Evolutionary conservation across 352 stramenopile species (phyloP), one percentile per base, ranked within the genome.

Genomic region (Thraustochytrium sp.): DNA sequence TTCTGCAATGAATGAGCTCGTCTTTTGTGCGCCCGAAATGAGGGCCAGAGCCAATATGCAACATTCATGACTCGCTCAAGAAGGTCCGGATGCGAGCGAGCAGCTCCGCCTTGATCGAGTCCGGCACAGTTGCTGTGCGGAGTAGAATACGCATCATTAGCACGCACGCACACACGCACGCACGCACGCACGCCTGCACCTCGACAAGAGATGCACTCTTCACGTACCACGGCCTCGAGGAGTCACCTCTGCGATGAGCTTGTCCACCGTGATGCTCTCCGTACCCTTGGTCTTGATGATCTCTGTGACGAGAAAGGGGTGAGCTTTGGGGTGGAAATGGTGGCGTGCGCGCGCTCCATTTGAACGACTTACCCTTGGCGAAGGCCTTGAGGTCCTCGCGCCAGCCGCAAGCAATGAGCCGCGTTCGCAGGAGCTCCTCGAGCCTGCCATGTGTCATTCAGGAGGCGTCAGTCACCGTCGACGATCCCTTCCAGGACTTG

Each of bases 181-280:
- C n/a, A n/a, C n/a, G n/a, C 42, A 49, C 5, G 5, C 5, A 5
- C 42, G 42, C 42, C 16, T 16, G 5, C 16, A 16, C 42, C 42
- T 49, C 5, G 42, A 16, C 42, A 5, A 16, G 5, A 16, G 5
- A 16, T 16, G 42, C 42, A 16, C 5, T 65, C 3, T 53, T 29
- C 18, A 51, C 68, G 21, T 85, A 93, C 90, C 89, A 90, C 90
- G 88, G 62, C 91, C 93, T 88, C 90, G 90, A 13, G 92, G 94
- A 23, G 92, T 96, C 76, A 97, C 95, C 82, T 97, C 92, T 36
- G 94, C 90, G 26, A 98, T 91, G 55, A 98, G 86, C 83, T 97
- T 93, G 82, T 98, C 94, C 48, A 98, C 92, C 0, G 93, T 97
- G 65, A 98, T 95, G 86, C 96, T 92, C 82, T 98, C 92, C 72